Evolutionary conservation across 345 rosid genomes (phyloP).

Genomic region (Geranium rotundifolium): DNA sequence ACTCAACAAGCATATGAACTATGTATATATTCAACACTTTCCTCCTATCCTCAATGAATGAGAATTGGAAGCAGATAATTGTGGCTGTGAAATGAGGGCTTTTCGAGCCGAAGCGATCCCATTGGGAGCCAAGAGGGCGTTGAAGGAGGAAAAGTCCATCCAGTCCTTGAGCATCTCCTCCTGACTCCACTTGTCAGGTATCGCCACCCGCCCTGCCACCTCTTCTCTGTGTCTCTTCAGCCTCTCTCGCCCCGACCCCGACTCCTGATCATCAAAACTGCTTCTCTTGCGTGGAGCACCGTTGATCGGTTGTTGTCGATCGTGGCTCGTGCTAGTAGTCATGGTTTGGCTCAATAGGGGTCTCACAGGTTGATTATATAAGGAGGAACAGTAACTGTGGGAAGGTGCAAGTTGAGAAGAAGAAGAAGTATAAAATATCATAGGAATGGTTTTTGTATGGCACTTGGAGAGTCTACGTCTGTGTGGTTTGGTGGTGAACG

Average conservation of each 20-base stretch:
- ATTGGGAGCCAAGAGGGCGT: conserved; percentile 29
- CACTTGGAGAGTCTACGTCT: background rate
- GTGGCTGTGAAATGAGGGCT: conserved; percentile 38
- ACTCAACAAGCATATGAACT: too few relatives aligned
- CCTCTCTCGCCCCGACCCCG: conserved; percentile 38
- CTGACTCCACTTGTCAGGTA: conserved; percentile 63
- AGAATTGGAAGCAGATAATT: conserved; percentile 15
- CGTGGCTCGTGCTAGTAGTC: background rate
- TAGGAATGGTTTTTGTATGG: background rate
- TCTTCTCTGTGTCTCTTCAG: conserved; percentile 54
- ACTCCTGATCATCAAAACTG: background rate
- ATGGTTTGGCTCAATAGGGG: too few relatives aligned
- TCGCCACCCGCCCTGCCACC: conserved; percentile 36
- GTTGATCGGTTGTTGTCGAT: background rate
- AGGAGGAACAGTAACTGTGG: too few relatives aligned
- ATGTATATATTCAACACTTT: conserved; percentile 20
- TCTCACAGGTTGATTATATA: too few relatives aligned
- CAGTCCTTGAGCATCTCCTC: conserved; percentile 52
- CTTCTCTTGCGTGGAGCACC: background rate
- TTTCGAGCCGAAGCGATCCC: conserved; percentile 55
- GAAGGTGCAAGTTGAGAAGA: background rate
- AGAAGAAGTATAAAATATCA: background rate
- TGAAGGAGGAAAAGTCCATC: conserved; percentile 53
- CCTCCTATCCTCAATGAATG: conserved; percentile 30
- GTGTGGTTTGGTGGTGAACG: background rate